These are phyloP conservation scores for Termitomyces sp. DNA, from an alignment of 768 basidiomycete genomes.

Conservation along the genomic window DNA sequence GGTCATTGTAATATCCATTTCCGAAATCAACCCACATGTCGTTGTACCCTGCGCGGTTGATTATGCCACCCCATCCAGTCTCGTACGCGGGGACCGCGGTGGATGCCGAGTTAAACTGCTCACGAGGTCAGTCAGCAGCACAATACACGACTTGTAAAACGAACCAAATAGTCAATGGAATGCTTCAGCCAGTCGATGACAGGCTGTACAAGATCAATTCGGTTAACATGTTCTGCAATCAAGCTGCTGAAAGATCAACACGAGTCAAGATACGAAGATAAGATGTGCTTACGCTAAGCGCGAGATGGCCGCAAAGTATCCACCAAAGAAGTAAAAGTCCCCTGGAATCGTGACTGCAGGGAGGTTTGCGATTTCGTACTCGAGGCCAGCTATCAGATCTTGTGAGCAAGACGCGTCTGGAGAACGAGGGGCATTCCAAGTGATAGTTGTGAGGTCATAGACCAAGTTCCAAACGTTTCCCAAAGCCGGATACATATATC, in stretches of 20 bases:
- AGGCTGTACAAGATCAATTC: conserved; percentile 22
- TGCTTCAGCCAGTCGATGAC: conserved; percentile 20
- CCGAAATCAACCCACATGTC: conserved; percentile 25
- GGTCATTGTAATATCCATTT: conserved; percentile 31
- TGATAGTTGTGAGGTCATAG: conserved; percentile 25
- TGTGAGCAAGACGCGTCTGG: conserved; percentile 24
- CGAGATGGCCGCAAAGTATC: conserved; percentile 19
- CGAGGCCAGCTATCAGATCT: conserved; percentile 24
- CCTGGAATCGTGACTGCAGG: conserved; percentile 35
- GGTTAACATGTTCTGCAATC: conserved; percentile 26
- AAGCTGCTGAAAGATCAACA: conserved; percentile 13
- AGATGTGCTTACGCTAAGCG: conserved; percentile 22
- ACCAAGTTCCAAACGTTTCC: conserved; percentile 25
- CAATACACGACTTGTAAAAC: neutral
- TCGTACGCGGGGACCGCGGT: conserved; percentile 24
- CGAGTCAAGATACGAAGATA: neutral
- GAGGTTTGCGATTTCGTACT: conserved; percentile 47
- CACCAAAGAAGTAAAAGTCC: conserved; percentile 29
- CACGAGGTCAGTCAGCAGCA: neutral
- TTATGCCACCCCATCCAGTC: conserved; percentile 29
- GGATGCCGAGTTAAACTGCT: conserved; percentile 15
- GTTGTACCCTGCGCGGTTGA: conserved; percentile 23
- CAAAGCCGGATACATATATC: conserved; percentile 26
- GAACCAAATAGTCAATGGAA: conserved; percentile 21
- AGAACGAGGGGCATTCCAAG: conserved; percentile 24